Percentiles rank a stretch among this genome's conserved stretches.
phyloP scores from a whole-genome alignment of 2,329 filamentous ascomycete species.

The Pseudodiploospora longispora region DNA sequence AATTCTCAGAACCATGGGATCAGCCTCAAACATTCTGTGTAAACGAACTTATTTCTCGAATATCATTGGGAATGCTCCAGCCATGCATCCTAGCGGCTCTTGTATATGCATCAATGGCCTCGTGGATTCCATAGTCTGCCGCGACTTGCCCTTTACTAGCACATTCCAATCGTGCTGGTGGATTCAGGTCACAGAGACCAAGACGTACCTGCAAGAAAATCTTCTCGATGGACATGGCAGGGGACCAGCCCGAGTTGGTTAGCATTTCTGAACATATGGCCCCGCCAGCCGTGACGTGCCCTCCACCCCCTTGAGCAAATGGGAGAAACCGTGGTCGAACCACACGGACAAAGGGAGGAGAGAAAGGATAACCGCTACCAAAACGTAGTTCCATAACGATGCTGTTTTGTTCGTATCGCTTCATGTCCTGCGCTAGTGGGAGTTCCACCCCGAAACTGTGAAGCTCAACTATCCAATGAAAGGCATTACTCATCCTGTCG shows the following conservation, averaged over 20 bases:
- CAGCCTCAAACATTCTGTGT: no score
- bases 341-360: slow-evolving; percentile 78
- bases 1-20: no score
- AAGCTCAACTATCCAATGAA: slow-evolving; percentile 86
- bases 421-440: slow-evolving; percentile 70
- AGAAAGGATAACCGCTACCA: slow-evolving; percentile 63
- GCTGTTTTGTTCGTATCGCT: slow-evolving; percentile 49
- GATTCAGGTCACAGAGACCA: slow-evolving; percentile 62
- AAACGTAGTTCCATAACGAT: slow-evolving; percentile 79
- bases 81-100: slow-evolving; percentile 60
- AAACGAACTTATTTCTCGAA: not conserved
- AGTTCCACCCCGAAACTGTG: slow-evolving; percentile 68
- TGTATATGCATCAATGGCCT: slow-evolving; percentile 66
- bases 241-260: slow-evolving; percentile 75
- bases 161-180: slow-evolving; percentile 60
- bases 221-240: slow-evolving; percentile 64
- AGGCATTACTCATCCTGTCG: slow-evolving; percentile 60
- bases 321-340: slow-evolving; percentile 71
- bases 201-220: slow-evolving; percentile 74
- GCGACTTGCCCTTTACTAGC: not conserved
- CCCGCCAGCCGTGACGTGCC: slow-evolving; percentile 77
- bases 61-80: slow-evolving; percentile 60
- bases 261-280: slow-evolving; percentile 79
- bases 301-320: slow-evolving; percentile 67
- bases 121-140: slow-evolving; percentile 55